Evolutionary conservation across 1,139 yeast genomes (phyloP), one percentile per base, ranked within the genome.

Genomic region (Yamadazyma pseudoaaseri): DNA sequence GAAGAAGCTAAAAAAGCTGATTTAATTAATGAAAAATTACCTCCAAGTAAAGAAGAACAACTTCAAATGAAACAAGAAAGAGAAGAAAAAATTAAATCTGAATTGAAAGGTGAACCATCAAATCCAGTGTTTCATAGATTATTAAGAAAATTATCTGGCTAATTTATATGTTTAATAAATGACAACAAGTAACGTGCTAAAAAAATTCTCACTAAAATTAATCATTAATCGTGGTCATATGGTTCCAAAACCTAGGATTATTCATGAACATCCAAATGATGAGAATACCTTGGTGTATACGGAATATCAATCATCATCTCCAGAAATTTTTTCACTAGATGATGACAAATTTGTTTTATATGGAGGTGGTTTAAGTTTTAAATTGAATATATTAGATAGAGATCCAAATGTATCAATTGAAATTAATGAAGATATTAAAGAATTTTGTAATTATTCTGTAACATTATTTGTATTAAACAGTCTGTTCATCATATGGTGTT

Each of bases 1-100:
- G 96, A 87, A 52, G 95, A 84, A 36, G 97, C 97, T 1, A 73
- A 82, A 44, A 63, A 65, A 46, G 94, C 92, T 3, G 98, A 92
- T 63, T 58, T 85, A 48, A 72, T 70, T 27, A 92, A 92, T 57
- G 98, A 92, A 62, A 84, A 86, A 26, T 59, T 92, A 51, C 98
- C 98, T 3, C 97, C 97, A n/a, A 58, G 80, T 3, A 60, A 65
- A 6, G 86, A 78, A 37, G 86, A 83, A 48, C 56, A 73, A 25
- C 63, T 62, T 27, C 61, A 58, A 42, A 56, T 60, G 29, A 78
- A 77, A 41, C 63, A 66, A 36, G 71, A 72, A 45, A 60, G 79
- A 44, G 60, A 59, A 33, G 58, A 60, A 41, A 49, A 62, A 35
- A 48, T 66, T 22, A 60, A 61, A 48, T 60, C 62, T 39, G 81